Percentiles rank a stretch among this genome's conserved stretches.
These are phyloP conservation scores for Fistulinella prunicolor DNA, from an alignment of 768 basidiomycete genomes.

Conservation along the genomic window DNA sequence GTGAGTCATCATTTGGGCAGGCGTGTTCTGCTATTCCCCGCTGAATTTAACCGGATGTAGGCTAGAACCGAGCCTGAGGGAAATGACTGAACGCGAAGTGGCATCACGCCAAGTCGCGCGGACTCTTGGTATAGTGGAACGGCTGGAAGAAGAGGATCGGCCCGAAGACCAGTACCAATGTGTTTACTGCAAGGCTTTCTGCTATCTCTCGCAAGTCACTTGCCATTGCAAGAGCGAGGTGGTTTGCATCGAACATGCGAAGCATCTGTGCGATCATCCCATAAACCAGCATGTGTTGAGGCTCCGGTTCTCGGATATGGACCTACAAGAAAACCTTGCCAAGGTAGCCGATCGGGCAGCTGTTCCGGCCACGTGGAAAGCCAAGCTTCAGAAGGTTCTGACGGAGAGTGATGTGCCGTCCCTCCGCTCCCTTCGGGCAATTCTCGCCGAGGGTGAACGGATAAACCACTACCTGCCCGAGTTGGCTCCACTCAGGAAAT, in stretches of 20 bases:
- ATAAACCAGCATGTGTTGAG: conserved; percentile 61
- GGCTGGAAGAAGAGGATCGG: conserved; percentile 73
- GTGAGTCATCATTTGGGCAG: conserved; percentile 43
- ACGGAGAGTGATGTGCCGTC: conserved; percentile 67
- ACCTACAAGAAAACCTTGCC: conserved; percentile 62
- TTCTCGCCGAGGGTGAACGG: conserved; percentile 88
- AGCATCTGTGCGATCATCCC: conserved; percentile 68
- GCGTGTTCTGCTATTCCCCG: conserved; percentile 17
- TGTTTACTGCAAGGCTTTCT: conserved; percentile 87
- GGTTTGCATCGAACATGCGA: conserved; percentile 82
- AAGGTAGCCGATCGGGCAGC: conserved; percentile 70
- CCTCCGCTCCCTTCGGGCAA: conserved; percentile 72
- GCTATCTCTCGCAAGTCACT: conserved; percentile 90
- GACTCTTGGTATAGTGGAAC: conserved; percentile 57
- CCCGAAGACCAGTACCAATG: conserved; percentile 97
- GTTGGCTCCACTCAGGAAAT: conserved; percentile 67
- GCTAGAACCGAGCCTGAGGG: conserved; percentile 78
- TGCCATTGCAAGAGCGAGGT: conserved; percentile 77
- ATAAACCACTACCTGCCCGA: conserved; percentile 75
- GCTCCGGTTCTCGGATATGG: conserved; percentile 78
- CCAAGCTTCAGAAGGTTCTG: conserved; percentile 64
- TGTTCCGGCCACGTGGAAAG: conserved; percentile 72
- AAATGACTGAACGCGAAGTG: conserved; percentile 88
- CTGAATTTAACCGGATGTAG: conserved; percentile 40
- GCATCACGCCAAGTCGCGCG: conserved; percentile 62